Evolutionary conservation across 805 yeast species (phyloP).

Genomic region (Komagataella populi): DNA sequence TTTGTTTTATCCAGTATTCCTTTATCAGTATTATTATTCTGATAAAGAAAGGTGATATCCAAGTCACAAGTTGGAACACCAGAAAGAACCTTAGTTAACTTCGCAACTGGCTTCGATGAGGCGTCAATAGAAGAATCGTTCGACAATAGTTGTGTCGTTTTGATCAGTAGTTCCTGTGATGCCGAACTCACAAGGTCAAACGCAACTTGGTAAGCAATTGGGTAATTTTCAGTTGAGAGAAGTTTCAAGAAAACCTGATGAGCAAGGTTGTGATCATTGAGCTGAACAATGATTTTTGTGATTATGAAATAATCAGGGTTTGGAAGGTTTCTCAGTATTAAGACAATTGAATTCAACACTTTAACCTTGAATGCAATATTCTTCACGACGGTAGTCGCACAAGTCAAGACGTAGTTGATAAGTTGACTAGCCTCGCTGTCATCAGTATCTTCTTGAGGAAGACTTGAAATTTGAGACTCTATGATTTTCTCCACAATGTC

Average conservation of each 20-base stretch:
- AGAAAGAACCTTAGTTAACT: conserved; percentile 57
- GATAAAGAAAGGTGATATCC: conserved; percentile 75
- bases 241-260: conserved; percentile 52
- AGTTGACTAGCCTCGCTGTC: conserved; percentile 21
- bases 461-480: conserved; percentile 17
- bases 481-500: conserved; percentile 63
- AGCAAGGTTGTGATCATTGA: conserved; percentile 67
- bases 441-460: conserved; percentile 36
- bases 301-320: conserved; percentile 73
- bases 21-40: conserved; percentile 79
- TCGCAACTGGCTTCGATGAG: conserved; percentile 17
- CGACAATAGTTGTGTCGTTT: conserved; percentile 27
- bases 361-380: conserved; percentile 53
- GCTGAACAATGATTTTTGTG: conserved; percentile 76
- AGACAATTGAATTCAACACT: conserved; percentile 50
- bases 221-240: conserved; percentile 23
- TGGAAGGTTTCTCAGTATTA: conserved; percentile 39
- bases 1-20: conserved; percentile 73
- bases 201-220: conserved; percentile 83
- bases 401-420: conserved; percentile 62
- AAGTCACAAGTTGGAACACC: conserved; percentile 93
- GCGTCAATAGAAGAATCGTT: conserved; percentile 12
- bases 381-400: conserved; percentile 54
- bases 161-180: conserved; percentile 72
- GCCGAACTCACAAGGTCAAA: conserved; percentile 90